Base-by-base conservation (phyloP, 2,329 filamentous ascomycete genomes). In the Fusarium sp. region DNA sequence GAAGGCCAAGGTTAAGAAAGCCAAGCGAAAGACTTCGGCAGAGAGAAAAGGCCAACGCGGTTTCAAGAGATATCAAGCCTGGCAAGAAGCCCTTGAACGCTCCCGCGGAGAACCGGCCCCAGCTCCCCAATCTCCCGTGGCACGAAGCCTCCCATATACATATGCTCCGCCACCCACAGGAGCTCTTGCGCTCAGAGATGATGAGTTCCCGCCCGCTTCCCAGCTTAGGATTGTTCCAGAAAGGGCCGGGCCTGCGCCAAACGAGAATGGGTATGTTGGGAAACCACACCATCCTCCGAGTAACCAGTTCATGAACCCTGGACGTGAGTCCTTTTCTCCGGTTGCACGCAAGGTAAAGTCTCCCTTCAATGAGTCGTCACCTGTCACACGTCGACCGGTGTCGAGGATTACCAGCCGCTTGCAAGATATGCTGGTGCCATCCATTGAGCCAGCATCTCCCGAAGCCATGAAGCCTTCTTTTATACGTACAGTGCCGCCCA, bases 1-100 rank as follows among this genome's bases (percentile, higher is more conserved):
- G 50, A 78, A 76, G 35, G 70, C 68, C 68, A 78, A 74, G 58
- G 71, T 74, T 58, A 75, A 74, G 63, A 79, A 80, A 58, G 74
- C 77, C 47, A 82, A 81, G 58, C 73, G 75, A 74, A 79, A 76
- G 69, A 77, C 65, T 62, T 65, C 71, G 35, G 57, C 75, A 27
- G 78, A 79, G 22, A 82, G 80, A 71, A 85, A 80, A 71, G 80
- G 81, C 31, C 84, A 86, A 57, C 81, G 85, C 36, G 86, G 86
- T 2, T 88, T 88, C 68, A 84, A 84, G 72, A 81, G 86, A 71
- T 88, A 88, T 62, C 81, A 84, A 69, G 85, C 83, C n/a, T 84
- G 83, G 83, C 80, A 83, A 67, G 81, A 83, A 47, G 83, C 83
- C 22, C 77, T 84, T 40, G 76, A 79, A 58, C 81, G 83, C 29